Percentiles rank a stretch among this genome's conserved stretches.
Evolutionary conservation across 768 basidiomycete genomes (phyloP).

Genomic region (Suillus americanus): DNA sequence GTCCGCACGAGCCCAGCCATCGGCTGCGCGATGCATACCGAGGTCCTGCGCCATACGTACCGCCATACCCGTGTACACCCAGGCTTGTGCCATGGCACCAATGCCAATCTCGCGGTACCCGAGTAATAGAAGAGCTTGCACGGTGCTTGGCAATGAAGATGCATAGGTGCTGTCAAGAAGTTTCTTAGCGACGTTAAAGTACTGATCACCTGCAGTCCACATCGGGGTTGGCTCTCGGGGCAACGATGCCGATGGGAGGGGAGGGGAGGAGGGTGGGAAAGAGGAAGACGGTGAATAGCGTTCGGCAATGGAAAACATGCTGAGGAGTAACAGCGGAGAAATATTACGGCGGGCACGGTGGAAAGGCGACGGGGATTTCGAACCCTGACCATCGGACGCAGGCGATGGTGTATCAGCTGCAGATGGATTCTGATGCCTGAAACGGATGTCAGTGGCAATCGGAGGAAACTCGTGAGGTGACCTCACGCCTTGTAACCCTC

Average conservation of each 20-base stretch:
- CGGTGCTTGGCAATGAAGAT: constrained; percentile 69
- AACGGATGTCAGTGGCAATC: neutral
- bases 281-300: constrained; percentile 51
- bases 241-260: constrained; percentile 29
- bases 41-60: constrained; percentile 92
- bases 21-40: constrained; percentile 79
- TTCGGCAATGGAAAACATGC: constrained; percentile 83
- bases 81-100: constrained; percentile 86
- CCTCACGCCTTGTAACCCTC: constrained; percentile 51
- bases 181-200: constrained; percentile 63
- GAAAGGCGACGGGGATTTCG: constrained; percentile 35
- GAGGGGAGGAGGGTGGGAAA: constrained; percentile 26
- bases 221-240: constrained; percentile 54
- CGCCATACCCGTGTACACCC: constrained; percentile 85
- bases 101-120: constrained; percentile 86
- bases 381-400: constrained; percentile 18
- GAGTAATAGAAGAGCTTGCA: constrained; percentile 78
- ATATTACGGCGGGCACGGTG: constrained; percentile 45
- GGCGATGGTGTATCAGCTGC: constrained; percentile 33
- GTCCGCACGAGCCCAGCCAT: constrained; percentile 67
- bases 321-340: constrained; percentile 68
- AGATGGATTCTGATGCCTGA: constrained; percentile 26
- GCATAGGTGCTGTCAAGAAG: constrained; percentile 69
- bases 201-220: constrained; percentile 81
- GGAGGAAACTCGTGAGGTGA: neutral